A percentile compares a stretch with the other conserved stretches of the same genome.
These are phyloP conservation scores for Solanum sparsipilum DNA, from an alignment of 257 asterid species.

Conservation along the genomic window DNA sequence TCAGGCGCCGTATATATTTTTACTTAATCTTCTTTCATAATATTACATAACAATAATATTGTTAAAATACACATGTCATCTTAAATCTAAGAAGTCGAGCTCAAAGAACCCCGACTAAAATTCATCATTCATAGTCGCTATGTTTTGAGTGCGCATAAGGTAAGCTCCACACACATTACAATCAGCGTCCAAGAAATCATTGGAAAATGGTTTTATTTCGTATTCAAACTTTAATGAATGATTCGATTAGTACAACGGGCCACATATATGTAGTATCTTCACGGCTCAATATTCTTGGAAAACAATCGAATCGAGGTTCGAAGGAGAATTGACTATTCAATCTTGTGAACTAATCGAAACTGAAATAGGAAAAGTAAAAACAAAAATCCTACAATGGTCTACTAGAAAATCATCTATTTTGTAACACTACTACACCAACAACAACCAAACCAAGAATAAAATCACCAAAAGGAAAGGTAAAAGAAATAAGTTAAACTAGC, in stretches of 20 bases:
- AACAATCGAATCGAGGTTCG: neutral
- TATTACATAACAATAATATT: neutral
- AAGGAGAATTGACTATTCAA: neutral
- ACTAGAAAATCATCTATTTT: neutral
- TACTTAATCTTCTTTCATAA: neutral
- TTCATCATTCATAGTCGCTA: fast-evolving
- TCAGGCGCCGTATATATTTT: fast-evolving
- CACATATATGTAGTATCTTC: neutral
- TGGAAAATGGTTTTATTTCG: neutral
- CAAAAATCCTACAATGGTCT: neutral
- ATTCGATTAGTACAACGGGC: neutral
- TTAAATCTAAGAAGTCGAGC: neutral
- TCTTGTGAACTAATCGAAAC: neutral
- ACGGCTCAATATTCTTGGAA: neutral
- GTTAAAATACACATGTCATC: neutral
- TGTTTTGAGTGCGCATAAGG: neutral
- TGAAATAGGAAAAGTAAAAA: neutral
- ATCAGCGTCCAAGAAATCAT: neutral
- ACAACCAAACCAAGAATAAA: neutral
- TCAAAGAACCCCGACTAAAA: fast-evolving
- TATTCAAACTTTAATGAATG: neutral
- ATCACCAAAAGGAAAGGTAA: neutral
- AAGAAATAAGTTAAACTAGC: neutral
- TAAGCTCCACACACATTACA: neutral
- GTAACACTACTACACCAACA: neutral